Evolutionary conservation across 257 asterid species (phyloP).

Genomic region (Salvia splendens): DNA sequence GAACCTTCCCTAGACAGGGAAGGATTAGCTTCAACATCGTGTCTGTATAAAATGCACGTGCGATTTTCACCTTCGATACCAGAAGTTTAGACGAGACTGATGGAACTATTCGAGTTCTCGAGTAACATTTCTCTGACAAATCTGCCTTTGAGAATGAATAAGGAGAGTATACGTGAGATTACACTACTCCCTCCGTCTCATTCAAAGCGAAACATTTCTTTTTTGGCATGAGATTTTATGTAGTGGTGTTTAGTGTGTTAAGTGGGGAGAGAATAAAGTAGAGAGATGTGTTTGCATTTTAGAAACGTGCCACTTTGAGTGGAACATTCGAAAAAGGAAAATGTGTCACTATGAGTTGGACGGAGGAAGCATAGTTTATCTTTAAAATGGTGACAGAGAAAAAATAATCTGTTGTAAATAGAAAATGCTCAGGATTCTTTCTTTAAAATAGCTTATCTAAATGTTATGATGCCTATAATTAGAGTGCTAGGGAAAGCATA

Average conservation of each 20-base stretch:
- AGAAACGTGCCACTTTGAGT: too few species aligned
- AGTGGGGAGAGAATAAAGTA: background rate
- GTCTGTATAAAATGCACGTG: background rate
- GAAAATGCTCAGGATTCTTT: background rate
- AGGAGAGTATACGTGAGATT: background rate
- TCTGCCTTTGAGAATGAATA: background rate
- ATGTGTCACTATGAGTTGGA: too few species aligned
- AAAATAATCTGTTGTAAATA: background rate
- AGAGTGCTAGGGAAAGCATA: background rate
- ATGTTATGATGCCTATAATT: background rate
- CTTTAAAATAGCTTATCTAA: background rate
- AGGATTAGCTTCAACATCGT: background rate
- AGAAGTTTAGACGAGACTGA: background rate
- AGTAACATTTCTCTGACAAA: background rate
- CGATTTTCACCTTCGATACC: background rate
- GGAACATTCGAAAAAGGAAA: background rate
- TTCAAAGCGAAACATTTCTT: too few species aligned
- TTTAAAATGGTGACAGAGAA: constrained; percentile 14
- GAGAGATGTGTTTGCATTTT: background rate
- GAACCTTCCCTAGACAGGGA: background rate
- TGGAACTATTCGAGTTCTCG: background rate
- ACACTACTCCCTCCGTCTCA: too few species aligned
- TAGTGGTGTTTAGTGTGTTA: background rate
- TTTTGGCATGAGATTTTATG: background rate
- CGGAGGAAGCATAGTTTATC: background rate